A percentile compares a stretch with the other conserved stretches of the same genome.
Conservation (phyloP, 129 eudicot genomes). For the Oenanthe sinensis region DNA sequence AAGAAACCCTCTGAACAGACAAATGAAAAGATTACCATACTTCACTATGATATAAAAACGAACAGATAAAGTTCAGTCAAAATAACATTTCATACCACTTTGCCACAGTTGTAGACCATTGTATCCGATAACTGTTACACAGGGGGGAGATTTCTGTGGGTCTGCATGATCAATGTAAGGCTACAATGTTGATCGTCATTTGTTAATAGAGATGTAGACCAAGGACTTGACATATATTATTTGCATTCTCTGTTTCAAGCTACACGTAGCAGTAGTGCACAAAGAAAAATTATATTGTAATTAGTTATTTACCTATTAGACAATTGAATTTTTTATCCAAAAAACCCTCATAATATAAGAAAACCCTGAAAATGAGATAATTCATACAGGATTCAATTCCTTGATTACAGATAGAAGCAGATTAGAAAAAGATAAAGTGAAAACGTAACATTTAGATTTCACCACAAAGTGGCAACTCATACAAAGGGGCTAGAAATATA, state of each 20-base stretch:
- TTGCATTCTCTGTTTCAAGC: neutral
- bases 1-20: constrained; percentile 56
- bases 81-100: constrained; percentile 38
- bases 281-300: neutral
- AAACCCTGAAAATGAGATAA: neutral
- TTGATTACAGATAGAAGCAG: neutral
- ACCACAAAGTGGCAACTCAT: neutral
- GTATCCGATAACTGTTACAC: constrained; percentile 76
- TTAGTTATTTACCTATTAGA: neutral
- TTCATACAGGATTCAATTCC: neutral
- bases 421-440: neutral
- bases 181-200: constrained; percentile 10
- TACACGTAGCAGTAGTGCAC: neutral
- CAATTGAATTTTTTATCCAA: neutral
- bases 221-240: neutral
- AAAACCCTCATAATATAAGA: neutral
- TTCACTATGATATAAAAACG: neutral
- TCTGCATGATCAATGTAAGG: constrained; percentile 51
- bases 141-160: constrained; percentile 67
- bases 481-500: neutral
- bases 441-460: neutral
- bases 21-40: neutral
- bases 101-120: constrained; percentile 81
- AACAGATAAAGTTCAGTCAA: neutral
- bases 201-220: neutral